Base-by-base conservation (phyloP, 495 filamentous ascomycete genomes). In the Monascus purpureus region DNA sequence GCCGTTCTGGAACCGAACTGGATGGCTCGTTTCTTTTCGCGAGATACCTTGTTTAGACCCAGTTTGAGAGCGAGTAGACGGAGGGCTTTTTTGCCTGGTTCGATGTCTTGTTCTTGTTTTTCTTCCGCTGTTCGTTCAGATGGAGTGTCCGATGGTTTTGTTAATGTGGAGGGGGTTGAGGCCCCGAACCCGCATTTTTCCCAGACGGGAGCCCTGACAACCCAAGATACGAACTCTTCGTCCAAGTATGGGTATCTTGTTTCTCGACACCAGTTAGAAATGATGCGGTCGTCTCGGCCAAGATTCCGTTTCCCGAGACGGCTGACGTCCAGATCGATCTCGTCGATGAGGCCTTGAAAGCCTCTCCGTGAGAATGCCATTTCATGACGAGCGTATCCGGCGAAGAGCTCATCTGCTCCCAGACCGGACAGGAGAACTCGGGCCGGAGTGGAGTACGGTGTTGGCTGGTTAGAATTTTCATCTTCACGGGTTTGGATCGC, bases 401-500 rank as follows among this genome's bases (percentile, higher is more conserved):
- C 90, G 39, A 99, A 93, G 2, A 99, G 75, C 53, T 99, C 90
- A 48, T 99, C 90, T 3, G 90, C 90, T 2, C 90, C 90, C 6
- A 99, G 74, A 6, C 90, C 90, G 7, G 88, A 95, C 3, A 99
- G 64, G 1, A 96, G 68, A 2, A 94, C 80, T 9, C 87, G 75
- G 0, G 90, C 80, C 0, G 75, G 62, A 1, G 82, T 84, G 4
- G 57, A 68, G 49, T 86, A 87, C 2, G 49, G 38, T 8, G 19
- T 32, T 8, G 44, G 33, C 30, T 29, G 27, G 29, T 8, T 8
- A 11, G 9, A 11, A 2, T n/a, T 14, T 15, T 45, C 27, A 8
- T 15, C 8, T 20, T 24, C 28, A 3, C 29, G 27, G 17, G 29
- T 40, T 13, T 46, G 35, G 3, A 35, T n/a, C 12, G 38, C 33